Conservation (phyloP, 202 grass and related monocot species). For the Bolboschoenoplectus hybrid region DNA sequence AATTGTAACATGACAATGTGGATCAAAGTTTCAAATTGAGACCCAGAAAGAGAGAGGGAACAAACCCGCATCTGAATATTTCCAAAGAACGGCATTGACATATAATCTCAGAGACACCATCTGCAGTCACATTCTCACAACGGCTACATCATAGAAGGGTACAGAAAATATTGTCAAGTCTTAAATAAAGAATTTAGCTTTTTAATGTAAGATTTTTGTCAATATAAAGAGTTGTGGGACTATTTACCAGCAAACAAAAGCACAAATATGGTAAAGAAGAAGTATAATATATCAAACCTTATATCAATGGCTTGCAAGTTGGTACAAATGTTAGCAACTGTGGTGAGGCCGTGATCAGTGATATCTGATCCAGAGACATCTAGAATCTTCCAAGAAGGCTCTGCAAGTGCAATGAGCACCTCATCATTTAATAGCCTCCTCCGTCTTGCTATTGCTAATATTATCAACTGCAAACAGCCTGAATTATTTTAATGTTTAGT, state of each 20-base stretch:
- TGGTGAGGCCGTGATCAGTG: constrained; percentile 64
- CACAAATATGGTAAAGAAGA: not conserved
- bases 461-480: constrained; percentile 56
- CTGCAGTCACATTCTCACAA: constrained; percentile 69
- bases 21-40: not conserved
- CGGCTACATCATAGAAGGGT: constrained; percentile 51
- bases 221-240: not conserved
- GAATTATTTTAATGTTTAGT: not conserved
- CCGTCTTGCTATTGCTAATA: constrained; percentile 85
- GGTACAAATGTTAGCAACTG: constrained; percentile 64
- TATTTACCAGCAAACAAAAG: constrained; percentile 10
- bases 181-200: not conserved
- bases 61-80: constrained; percentile 97
- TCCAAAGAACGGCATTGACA: constrained; percentile 68
- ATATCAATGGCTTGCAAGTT: constrained; percentile 83
- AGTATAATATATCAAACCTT: constrained; percentile 55
- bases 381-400: constrained; percentile 81
- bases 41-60: constrained; percentile 30
- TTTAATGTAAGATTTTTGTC: not conserved
- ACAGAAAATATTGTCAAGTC: constrained; percentile 21
- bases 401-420: constrained; percentile 67
- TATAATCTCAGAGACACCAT: constrained; percentile 71
- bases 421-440: constrained; percentile 78
- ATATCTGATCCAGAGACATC: constrained; percentile 92
- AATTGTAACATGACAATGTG: not conserved